Evolutionary conservation across 352 stramenopile species (phyloP).

Genomic region (Phytophthora sp.): DNA sequence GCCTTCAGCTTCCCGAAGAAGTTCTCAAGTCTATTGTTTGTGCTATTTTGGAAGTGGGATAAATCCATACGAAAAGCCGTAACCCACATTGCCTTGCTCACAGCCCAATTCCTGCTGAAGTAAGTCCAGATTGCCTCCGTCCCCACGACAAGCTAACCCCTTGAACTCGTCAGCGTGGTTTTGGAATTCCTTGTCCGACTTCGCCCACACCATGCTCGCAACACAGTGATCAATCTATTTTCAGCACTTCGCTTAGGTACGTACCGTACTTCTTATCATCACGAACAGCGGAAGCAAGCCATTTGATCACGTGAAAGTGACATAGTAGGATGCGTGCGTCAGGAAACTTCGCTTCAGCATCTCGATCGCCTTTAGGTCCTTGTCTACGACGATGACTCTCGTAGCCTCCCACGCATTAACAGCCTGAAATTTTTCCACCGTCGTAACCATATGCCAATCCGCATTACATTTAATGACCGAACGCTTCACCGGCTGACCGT

Average conservation of each 20-base stretch:
- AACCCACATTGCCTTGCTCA: background rate
- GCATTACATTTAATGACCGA: constrained; percentile 11
- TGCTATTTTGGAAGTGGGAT: background rate
- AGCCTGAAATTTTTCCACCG: constrained; percentile 3
- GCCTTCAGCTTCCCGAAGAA: background rate
- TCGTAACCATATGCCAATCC: constrained; percentile 12
- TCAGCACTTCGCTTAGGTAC: background rate
- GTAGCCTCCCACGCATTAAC: constrained; percentile 1
- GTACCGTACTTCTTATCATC: constrained; percentile 12
- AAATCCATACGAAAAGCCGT: background rate
- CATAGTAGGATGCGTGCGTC: background rate
- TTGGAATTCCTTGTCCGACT: background rate
- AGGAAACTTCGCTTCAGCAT: constrained; percentile 5
- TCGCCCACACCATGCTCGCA: background rate
- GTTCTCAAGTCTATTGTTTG: background rate
- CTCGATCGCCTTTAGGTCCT: constrained; percentile 17
- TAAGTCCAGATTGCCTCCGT: background rate
- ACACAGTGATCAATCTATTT: constrained; percentile 13
- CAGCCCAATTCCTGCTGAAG: background rate
- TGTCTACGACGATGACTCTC: constrained; percentile 15
- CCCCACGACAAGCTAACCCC: background rate
- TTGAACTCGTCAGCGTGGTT: constrained; percentile 10
- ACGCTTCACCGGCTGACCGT: constrained; percentile 5
- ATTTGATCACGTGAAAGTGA: constrained; percentile 16
- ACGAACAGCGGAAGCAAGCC: background rate